A percentile compares a stretch with the other conserved stretches of the same genome.
Evolutionary conservation across 2,329 filamentous ascomycete species (phyloP).

Genomic region (Clarireedia homoeocarpa): DNA sequence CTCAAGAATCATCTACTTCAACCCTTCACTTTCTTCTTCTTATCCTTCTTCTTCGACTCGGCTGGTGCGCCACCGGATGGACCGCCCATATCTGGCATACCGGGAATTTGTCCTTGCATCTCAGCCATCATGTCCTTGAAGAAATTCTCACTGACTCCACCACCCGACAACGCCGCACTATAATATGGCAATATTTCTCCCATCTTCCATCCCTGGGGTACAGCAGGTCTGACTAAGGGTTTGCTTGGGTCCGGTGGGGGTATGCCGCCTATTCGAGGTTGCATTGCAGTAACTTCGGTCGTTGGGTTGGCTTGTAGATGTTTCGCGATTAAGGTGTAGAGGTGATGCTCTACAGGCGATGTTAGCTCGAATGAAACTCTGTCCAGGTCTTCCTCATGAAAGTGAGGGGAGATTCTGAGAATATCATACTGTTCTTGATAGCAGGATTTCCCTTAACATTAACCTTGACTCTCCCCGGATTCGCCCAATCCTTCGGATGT

Average conservation of each 20-base stretch:
- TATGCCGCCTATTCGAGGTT: conserved; percentile 64
- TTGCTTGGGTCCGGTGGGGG: conserved; percentile 54
- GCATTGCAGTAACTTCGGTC: conserved; percentile 60
- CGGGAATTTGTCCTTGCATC: conserved; percentile 51
- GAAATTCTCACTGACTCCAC: conserved; percentile 88
- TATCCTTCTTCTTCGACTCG: conserved; percentile 42
- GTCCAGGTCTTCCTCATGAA: too few species aligned
- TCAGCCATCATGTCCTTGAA: conserved; percentile 96
- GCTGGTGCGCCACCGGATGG: conserved; percentile 22
- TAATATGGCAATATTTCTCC: conserved; percentile 76
- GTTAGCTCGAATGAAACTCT: too few species aligned
- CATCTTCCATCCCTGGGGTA: conserved; percentile 89
- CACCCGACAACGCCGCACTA: conserved; percentile 82
- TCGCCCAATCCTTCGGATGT: conserved; percentile 96
- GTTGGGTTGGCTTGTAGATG: conserved; percentile 75
- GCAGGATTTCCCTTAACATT: conserved; percentile 54
- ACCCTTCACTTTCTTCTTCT: conserved; percentile 26
- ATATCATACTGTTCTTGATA: conserved; percentile 54
- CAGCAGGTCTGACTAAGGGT: conserved; percentile 62
- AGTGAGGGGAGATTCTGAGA: background rate
- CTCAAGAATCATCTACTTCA: conserved; percentile 4
- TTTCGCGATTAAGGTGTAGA: conserved; percentile 72
- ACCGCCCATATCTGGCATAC: conserved; percentile 32
- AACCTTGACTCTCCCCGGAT: conserved; percentile 84
- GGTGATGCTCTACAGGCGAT: conserved; percentile 60